Evolutionary conservation across 768 basidiomycete genomes (phyloP).

Genomic region (Mycena maculata): DNA sequence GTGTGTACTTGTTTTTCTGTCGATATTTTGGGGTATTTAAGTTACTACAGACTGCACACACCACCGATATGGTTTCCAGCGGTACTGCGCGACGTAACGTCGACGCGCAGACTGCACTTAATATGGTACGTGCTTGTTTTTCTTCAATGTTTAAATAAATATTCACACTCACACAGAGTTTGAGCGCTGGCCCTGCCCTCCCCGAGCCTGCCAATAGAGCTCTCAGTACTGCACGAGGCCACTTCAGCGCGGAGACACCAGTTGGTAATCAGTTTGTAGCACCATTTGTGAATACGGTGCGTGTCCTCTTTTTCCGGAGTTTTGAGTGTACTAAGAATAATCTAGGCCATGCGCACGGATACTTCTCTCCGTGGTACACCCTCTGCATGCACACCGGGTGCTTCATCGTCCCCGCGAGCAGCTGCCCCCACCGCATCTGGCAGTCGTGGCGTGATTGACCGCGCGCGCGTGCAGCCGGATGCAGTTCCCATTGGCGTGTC

Average conservation of each 20-base stretch:
- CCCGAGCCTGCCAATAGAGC: background rate
- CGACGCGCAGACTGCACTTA: constrained; percentile 4
- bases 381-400: background rate
- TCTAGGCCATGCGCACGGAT: too few species aligned
- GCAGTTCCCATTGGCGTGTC: background rate
- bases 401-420: background rate
- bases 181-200: background rate
- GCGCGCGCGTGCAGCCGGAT: constrained; percentile 3
- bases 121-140: too few species aligned
- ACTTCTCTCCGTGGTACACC: background rate
- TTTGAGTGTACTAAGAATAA: too few species aligned
- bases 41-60: too few species aligned
- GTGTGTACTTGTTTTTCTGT: background rate
- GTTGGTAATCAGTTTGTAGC: too few species aligned
- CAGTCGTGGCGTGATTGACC: constrained; percentile 4
- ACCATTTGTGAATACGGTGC: too few species aligned
- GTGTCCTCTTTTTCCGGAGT: too few species aligned
- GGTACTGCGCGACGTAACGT: background rate
- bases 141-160: too few species aligned
- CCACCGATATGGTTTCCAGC: too few species aligned
- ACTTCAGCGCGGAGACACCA: background rate
- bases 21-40: too few species aligned
- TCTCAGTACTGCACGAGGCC: background rate
- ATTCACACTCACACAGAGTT: too few species aligned
- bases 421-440: background rate